These are phyloP conservation scores for Tolypocladium pustulatum DNA, from an alignment of 2,329 filamentous ascomycete species.

Conservation along the genomic window DNA sequence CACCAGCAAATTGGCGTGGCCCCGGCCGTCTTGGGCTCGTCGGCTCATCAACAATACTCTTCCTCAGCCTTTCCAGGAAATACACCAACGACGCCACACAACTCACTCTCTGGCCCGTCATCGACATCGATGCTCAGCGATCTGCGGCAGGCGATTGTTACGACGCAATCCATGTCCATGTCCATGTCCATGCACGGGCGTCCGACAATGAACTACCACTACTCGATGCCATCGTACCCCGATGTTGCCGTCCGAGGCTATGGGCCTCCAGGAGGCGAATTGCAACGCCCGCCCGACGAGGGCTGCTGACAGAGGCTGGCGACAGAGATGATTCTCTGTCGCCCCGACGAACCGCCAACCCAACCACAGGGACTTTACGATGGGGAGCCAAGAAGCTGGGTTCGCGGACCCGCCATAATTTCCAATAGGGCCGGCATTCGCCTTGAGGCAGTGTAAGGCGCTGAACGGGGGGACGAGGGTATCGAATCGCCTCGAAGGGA, in stretches of 20 bases:
- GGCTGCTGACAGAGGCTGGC: constrained; percentile 11
- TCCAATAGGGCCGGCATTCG: neutral
- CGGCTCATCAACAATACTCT: constrained; percentile 3
- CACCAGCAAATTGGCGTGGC: constrained; percentile 6
- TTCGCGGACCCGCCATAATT: neutral
- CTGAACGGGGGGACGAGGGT: neutral
- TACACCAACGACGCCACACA: neutral
- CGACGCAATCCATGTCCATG: constrained; percentile 10
- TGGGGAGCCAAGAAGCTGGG: neutral
- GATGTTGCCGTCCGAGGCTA: constrained; percentile 8
- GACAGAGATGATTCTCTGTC: neutral
- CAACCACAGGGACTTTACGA: neutral
- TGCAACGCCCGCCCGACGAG: neutral
- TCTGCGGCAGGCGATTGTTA: constrained; percentile 8
- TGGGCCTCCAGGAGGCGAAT: constrained; percentile 2
- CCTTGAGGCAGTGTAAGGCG: neutral
- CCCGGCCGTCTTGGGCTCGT: neutral
- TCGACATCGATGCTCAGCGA: constrained; percentile 13
- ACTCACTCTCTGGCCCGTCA: constrained; percentile 7
- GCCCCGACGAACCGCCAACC: neutral
- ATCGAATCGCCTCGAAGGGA: neutral
- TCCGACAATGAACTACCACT: constrained; percentile 12
- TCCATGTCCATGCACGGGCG: constrained; percentile 10
- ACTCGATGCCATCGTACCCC: constrained; percentile 14
- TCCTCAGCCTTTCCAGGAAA: constrained; percentile 1